These are phyloP conservation scores for Podospora didyma DNA, from an alignment of 495 filamentous ascomycete genomes.

Conservation along the genomic window DNA sequence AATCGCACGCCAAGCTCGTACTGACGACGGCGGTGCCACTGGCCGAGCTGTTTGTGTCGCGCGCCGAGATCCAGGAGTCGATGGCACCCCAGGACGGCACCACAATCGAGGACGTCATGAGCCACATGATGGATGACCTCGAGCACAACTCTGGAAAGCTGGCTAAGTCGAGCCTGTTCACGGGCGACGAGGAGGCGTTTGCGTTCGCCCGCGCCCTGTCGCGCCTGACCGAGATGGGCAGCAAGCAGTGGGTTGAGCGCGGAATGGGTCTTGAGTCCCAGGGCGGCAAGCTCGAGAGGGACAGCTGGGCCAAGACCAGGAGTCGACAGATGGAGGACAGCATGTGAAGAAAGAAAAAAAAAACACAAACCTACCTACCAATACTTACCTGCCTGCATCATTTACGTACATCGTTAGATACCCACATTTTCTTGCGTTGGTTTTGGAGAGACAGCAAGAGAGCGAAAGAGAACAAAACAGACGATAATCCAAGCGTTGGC, in stretches of 20 bases:
- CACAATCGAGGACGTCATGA: slow-evolving; percentile 75
- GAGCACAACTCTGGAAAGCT: slow-evolving; percentile 81
- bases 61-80: slow-evolving; percentile 62
- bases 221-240: slow-evolving; percentile 86
- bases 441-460: not conserved
- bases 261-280: slow-evolving; percentile 63
- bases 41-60: slow-evolving; percentile 82
- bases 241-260: slow-evolving; percentile 88
- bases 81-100: slow-evolving; percentile 36
- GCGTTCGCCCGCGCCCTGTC: slow-evolving; percentile 89
- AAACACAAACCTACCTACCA: not conserved
- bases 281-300: slow-evolving; percentile 57
- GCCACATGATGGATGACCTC: slow-evolving; percentile 89
- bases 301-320: slow-evolving; percentile 62
- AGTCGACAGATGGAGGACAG: slow-evolving; percentile 69
- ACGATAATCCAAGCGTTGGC: too few species aligned
- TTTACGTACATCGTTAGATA: not conserved
- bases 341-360: slow-evolving; percentile 45
- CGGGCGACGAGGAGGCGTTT: slow-evolving; percentile 93
- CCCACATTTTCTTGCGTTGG: not conserved
- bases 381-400: not conserved
- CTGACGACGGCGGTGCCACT: slow-evolving; percentile 84
- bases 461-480: not conserved
- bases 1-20: slow-evolving; percentile 82
- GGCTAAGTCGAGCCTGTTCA: slow-evolving; percentile 83